A percentile compares a stretch with the other conserved stretches of the same genome.
Conservation (phyloP, 2,329 filamentous ascomycete genomes). For the Trichoderma simmonsii region DNA sequence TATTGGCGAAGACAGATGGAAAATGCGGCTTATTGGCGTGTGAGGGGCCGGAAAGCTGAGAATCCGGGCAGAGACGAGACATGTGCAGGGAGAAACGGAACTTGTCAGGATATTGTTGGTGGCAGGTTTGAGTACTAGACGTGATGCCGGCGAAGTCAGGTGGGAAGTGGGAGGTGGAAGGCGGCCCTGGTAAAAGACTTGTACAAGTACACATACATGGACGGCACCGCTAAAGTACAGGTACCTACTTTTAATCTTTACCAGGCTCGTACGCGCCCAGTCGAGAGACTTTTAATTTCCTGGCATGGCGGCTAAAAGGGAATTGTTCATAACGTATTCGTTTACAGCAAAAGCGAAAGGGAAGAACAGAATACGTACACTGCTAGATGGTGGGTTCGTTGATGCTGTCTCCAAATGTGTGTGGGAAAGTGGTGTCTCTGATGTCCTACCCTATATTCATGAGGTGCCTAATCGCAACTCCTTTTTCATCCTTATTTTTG, state of each 20-base stretch:
- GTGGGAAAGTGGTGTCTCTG: neutral
- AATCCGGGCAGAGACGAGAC: neutral
- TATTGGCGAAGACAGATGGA: conserved; percentile 3
- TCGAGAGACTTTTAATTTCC: neutral
- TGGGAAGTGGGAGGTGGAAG: neutral
- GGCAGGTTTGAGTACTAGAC: neutral
- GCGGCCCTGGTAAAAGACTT: neutral
- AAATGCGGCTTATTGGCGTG: neutral
- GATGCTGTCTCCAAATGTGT: neutral
- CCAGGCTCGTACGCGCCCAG: neutral
- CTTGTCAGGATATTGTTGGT: neutral
- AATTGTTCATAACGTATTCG: neutral
- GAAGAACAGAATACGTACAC: neutral
- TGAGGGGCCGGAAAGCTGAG: neutral
- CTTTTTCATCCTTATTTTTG: neutral
- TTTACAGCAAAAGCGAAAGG: neutral
- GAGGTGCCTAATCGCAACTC: neutral
- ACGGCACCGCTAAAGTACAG: neutral
- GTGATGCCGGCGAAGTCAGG: neutral
- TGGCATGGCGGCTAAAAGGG: neutral
- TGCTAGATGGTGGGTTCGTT: neutral
- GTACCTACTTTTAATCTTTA: neutral
- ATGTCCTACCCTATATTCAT: neutral
- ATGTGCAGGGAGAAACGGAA: neutral
- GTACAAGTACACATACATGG: neutral